Evolutionary conservation across 768 basidiomycete genomes (phyloP), one percentile per base, ranked within the genome.

Genomic region (Tylopilus sp.): DNA sequence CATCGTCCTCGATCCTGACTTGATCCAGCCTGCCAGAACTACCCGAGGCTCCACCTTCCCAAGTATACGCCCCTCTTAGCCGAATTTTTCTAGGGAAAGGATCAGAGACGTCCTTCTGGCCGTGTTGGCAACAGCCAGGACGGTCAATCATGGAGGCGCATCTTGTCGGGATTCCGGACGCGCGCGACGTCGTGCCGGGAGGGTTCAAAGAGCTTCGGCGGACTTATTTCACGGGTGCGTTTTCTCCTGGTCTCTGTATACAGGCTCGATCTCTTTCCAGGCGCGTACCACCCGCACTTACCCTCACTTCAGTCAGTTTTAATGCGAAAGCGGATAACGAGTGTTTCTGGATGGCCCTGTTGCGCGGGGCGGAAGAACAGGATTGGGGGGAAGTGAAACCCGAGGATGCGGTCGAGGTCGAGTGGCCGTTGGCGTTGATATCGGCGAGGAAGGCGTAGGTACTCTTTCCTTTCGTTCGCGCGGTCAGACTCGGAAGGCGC

Each of bases 121-220:
- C 83, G 2, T 80, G 90, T 63, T 93, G 89, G 79, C 79, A 92
- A 60, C 83, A 86, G 28, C 91, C 92, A 0, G 92, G 92, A 16
- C 78, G 92, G 13, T 80, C 80, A 0, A 85, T 92, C 56, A 77
- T 93, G 22, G 85, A 89, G 51, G 76, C 76, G 8, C 82, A 89
- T 62, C 78, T 93, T 3, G 74, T 83, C 8, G 81, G 82, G 26
- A 78, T 93, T n/a, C 87, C 85, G 0, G 76, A 78, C 38, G 80
- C 85, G 3, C 60, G 58, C 0, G 54, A 59, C 10, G 59, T 76
- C 44, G 60, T 72, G 38, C 65, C 57, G 2, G 60, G 60, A 2
- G 64, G 64, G 1, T 75, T 82, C 47, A 64, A 61, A 19, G 71
- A 78, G 24, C 72, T 82, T 48, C 69, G 77, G 38, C 74, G 85